Percentiles rank a stretch among this genome's conserved stretches.
Evolutionary conservation across 352 stramenopile species (phyloP).

Genomic region (Globisporangium polare): DNA sequence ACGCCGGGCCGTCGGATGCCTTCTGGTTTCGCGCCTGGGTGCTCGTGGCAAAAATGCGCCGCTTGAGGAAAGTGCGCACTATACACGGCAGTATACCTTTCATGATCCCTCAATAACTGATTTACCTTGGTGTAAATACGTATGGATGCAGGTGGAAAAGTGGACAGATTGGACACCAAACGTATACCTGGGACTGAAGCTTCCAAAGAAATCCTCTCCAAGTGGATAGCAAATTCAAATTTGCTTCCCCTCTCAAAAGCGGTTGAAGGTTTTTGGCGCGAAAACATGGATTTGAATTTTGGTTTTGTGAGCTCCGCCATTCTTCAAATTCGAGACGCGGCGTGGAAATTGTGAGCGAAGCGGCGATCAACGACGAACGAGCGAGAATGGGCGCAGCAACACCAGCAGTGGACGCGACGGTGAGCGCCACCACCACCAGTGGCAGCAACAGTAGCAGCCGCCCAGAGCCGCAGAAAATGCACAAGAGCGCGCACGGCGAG

Average conservation of each 20-base stretch:
- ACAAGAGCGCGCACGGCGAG: slow-evolving; percentile 13
- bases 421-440: background rate
- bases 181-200: too few species aligned
- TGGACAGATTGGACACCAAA: too few species aligned
- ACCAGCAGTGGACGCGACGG: background rate
- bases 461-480: background rate
- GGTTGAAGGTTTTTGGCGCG: background rate
- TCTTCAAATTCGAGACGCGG: slow-evolving; percentile 6
- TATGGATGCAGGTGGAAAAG: too few species aligned
- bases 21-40: background rate
- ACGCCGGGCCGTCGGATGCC: background rate
- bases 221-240: background rate
- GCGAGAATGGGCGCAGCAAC: background rate
- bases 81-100: too few species aligned
- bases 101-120: too few species aligned
- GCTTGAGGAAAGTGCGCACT: background rate
- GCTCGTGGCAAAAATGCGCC: background rate
- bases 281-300: background rate
- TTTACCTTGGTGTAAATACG: too few species aligned
- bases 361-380: slow-evolving; percentile 2
- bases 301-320: background rate
- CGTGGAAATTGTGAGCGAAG: slow-evolving; percentile 1
- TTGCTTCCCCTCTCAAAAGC: background rate
- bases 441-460: background rate
- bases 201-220: too few species aligned